These are phyloP conservation scores for Crucibulum laeve DNA, from an alignment of 768 basidiomycete species.

Conservation along the genomic window DNA sequence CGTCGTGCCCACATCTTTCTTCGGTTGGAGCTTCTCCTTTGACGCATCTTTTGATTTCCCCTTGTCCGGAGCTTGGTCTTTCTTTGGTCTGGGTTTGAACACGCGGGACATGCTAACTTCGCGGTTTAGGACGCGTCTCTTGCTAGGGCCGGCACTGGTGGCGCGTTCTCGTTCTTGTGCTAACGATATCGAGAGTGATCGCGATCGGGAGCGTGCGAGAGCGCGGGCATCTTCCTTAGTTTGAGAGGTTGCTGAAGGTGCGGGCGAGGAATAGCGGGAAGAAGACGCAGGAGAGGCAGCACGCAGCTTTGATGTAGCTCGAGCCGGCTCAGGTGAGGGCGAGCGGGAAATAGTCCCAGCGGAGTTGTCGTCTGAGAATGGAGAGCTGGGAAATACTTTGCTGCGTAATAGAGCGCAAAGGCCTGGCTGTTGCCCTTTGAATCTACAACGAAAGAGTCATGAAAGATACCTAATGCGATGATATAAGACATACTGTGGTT, in stretches of 20 bases:
- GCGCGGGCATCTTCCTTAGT: slow-evolving; percentile 11
- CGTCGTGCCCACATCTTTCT: slow-evolving; percentile 29
- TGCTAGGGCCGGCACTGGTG: slow-evolving; percentile 25
- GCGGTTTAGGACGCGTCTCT: slow-evolving; percentile 55
- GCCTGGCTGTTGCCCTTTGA: slow-evolving; percentile 47
- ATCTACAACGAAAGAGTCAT: slow-evolving; percentile 32
- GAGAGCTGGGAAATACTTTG: slow-evolving; percentile 66
- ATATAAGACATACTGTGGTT: slow-evolving; percentile 45
- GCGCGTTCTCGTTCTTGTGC: slow-evolving; percentile 50
- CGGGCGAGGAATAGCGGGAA: slow-evolving; percentile 13
- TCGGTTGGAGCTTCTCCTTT: slow-evolving; percentile 12
- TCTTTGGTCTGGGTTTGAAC: slow-evolving; percentile 48
- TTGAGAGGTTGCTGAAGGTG: slow-evolving; percentile 14
- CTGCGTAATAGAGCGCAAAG: slow-evolving; percentile 53
- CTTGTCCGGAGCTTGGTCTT: slow-evolving; percentile 10
- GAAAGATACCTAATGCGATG: background rate
- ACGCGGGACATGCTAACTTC: slow-evolving; percentile 76
- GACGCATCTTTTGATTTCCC: slow-evolving; percentile 11
- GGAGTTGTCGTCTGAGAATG: slow-evolving; percentile 45
- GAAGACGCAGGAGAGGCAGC: slow-evolving; percentile 1
- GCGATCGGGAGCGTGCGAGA: slow-evolving; percentile 41
- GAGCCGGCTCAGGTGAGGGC: slow-evolving; percentile 20
- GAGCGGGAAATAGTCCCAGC: slow-evolving; percentile 23
- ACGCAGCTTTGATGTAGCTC: background rate
- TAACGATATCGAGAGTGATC: slow-evolving; percentile 66